Evolutionary conservation across 2,329 filamentous ascomycete species (phyloP).

Genomic region (Microdochium paspali): DNA sequence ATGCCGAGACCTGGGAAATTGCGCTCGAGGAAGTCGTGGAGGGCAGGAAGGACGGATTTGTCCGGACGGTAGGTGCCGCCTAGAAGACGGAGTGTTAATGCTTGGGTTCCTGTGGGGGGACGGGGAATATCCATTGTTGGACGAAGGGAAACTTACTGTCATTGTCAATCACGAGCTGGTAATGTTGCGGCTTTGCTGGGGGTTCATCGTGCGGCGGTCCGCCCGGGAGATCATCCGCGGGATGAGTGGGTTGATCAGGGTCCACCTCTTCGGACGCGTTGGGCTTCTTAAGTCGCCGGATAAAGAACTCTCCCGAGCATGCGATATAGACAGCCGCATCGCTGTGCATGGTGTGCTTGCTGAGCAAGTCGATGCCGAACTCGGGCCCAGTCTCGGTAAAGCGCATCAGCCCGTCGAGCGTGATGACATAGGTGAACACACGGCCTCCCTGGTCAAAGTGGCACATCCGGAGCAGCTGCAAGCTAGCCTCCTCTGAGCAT

Average conservation of each 20-base stretch:
- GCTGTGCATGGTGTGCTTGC: conserved; percentile 96
- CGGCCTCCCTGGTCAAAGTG: conserved; percentile 81
- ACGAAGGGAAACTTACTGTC: conserved; percentile 41
- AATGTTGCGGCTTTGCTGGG: conserved; percentile 43
- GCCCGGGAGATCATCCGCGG: conserved; percentile 33
- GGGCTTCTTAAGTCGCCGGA: conserved; percentile 55
- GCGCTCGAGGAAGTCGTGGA: conserved; percentile 59
- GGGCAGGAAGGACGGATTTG: conserved; percentile 59
- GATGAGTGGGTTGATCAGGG: conserved; percentile 39
- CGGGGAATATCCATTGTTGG: not conserved
- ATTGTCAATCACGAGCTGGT: conserved; percentile 90
- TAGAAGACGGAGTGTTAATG: not conserved
- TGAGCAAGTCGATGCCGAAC: conserved; percentile 86
- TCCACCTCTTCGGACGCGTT: conserved; percentile 31
- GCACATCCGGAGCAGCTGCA: conserved; percentile 75
- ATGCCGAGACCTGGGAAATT: conserved; percentile 75
- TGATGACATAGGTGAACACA: conserved; percentile 87
- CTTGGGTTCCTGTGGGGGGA: too few relatives aligned
- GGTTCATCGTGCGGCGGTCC: conserved; percentile 34
- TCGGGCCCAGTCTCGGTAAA: conserved; percentile 96
- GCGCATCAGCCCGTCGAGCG: conserved; percentile 74
- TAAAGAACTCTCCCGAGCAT: conserved; percentile 87
- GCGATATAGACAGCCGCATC: conserved; percentile 87
- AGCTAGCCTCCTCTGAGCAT: conserved; percentile 60
- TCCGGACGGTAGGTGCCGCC: conserved; percentile 82